Evolutionary conservation across 768 basidiomycete genomes (phyloP).

Genomic region (Suillus luteus): DNA sequence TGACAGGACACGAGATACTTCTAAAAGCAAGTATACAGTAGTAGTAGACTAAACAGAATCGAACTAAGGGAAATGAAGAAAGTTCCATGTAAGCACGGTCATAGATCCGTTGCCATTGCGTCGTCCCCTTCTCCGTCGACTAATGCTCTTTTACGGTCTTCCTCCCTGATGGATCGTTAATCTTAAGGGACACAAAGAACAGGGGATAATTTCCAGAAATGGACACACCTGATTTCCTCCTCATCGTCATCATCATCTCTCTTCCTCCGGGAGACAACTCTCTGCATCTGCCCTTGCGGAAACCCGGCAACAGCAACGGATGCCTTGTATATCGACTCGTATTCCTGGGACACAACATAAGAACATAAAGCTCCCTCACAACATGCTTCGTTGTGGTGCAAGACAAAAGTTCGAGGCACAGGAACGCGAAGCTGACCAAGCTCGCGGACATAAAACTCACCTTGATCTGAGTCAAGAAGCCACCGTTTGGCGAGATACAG

Average conservation of each 20-base stretch:
- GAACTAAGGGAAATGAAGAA: neutral
- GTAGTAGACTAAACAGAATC: neutral
- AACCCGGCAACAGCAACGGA: slow-evolving; percentile 65
- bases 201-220: neutral
- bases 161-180: slow-evolving; percentile 31
- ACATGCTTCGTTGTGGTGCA: neutral
- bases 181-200: neutral
- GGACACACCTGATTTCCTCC: slow-evolving; percentile 43
- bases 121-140: slow-evolving; percentile 34
- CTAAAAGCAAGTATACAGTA: slow-evolving; percentile 7
- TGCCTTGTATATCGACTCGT: slow-evolving; percentile 90
- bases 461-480: slow-evolving; percentile 92
- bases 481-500: slow-evolving; percentile 91
- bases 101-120: slow-evolving; percentile 37
- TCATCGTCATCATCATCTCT: slow-evolving; percentile 77
- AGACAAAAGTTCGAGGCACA: neutral
- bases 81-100: slow-evolving; percentile 10
- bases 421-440: neutral
- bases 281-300: slow-evolving; percentile 43
- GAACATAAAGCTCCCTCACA: slow-evolving; percentile 3
- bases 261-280: slow-evolving; percentile 59
- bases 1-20: neutral
- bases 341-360: slow-evolving; percentile 59
- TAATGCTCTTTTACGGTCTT: slow-evolving; percentile 46
- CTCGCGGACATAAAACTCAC: slow-evolving; percentile 37